Evolutionary conservation across 495 filamentous ascomycete species (phyloP), one percentile per base, ranked within the genome.

Genomic region (Aspergillus baeticus): DNA sequence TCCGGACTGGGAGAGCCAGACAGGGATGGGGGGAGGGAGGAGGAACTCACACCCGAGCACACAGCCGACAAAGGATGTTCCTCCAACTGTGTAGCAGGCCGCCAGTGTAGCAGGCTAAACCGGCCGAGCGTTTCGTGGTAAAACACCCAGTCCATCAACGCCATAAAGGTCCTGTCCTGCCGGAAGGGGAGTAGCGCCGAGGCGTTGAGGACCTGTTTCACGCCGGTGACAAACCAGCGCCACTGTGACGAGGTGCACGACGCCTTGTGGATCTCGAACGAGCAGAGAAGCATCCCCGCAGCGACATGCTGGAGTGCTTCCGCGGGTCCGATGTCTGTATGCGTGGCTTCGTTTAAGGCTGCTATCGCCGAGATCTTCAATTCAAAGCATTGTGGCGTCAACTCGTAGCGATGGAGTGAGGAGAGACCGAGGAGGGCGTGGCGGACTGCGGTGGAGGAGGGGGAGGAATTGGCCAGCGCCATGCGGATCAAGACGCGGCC

Each of bases 251-350:
- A 61, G 15, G 52, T 56, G 41, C 58, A 61, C 5, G 58, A 52
- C 17, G 53, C 52, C 22, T 34, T 54, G 33, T 56, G 47, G 42
- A 60, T 60, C 36, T 61, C 58, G 15, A 61, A 61, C 8, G 58
- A 61, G 42, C 52, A 56, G 5, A 61, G 15, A 8, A 61, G 52
- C 58, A 61, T 61, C 2, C 58, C 58, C 0, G 58, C 53, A 22
- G 58, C 58, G 26, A 61, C 34, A 51, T 56, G 58, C 29, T 61
- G 58, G 5, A 54, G 33, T 18, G 52, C 53, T 37, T 52, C 52
- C 6, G 35, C n/a, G 2, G 41, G 20, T 13, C 52, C 43, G 34
- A 61, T 61, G 15, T 10, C 14, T 21, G 13, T 22, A 11, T 37
- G 18, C 17, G 58, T 41, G 13, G 58, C 52, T 3, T 39, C 41